These are phyloP conservation scores for Andrographis paniculata DNA, from an alignment of 305 asterid species.

Conservation along the genomic window DNA sequence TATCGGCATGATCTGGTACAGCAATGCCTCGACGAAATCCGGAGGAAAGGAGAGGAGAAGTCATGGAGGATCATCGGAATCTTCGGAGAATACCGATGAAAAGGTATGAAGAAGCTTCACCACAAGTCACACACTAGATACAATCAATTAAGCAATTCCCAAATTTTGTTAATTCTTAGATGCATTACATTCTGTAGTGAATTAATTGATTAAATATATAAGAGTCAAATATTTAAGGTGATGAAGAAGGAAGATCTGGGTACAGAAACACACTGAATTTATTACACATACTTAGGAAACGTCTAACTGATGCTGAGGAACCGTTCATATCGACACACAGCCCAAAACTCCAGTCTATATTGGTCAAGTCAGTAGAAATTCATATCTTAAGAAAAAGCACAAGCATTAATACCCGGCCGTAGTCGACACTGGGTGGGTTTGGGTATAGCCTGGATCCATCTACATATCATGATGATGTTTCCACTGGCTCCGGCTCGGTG, in stretches of 20 bases:
- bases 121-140: no score
- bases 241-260: background rate
- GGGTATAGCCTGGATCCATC: background rate
- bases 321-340: background rate
- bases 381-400: slow-evolving; percentile 11
- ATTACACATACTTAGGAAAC: slow-evolving; percentile 15
- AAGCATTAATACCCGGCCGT: slow-evolving; percentile 17
- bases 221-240: no score
- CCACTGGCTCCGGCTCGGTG: no score
- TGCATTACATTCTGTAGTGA: no score
- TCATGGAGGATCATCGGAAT: slow-evolving; percentile 1
- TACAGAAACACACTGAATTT: background rate
- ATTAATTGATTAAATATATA: no score
- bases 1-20: slow-evolving; percentile 32
- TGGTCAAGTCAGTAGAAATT: slow-evolving; percentile 8
- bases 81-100: slow-evolving; percentile 1
- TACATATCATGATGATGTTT: background rate
- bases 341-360: background rate
- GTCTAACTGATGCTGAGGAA: slow-evolving; percentile 9
- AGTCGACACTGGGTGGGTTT: background rate
- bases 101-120: slow-evolving; percentile 6
- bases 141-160: no score
- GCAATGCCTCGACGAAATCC: slow-evolving; percentile 41
- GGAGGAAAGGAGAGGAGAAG: slow-evolving; percentile 51
- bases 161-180: no score